Evolutionary conservation across 2,329 filamentous ascomycete species (phyloP), one percentile per base, ranked within the genome.

Genomic region (Verticillium zaregamsianum): DNA sequence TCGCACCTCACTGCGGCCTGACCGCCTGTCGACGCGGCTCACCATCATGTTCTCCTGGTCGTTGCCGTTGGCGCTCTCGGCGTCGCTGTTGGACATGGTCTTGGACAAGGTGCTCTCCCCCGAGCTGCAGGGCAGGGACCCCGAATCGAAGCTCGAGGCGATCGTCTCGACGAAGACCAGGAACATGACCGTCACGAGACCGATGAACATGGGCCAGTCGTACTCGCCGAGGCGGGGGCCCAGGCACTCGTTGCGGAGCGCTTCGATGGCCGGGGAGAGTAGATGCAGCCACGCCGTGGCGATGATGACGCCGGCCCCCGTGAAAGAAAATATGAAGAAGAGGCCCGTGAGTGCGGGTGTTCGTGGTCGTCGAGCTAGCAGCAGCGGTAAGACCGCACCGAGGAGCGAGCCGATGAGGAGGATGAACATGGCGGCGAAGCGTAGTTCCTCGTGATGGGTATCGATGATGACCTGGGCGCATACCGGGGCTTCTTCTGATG

Each of bases 81-180:
- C n/a, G 31, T 35, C 31, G 54, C 28, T 35, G 15, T 25, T 57
- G 28, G 55, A 35, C 14, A 57, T 37, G 55, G 32, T 20, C 8
- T 23, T 57, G 7, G 55, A 57, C 12, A 35, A 15, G 31, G 8
- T 8, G 17, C 20, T 33, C 64, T 86, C 80, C 9, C 45, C 45
- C 20, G 45, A 49, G 20, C 45, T 49, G 45, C 45, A 49, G 8
- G 45, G 45, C n/a, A 49, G 62, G 60, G 59, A 64, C 60, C 5
- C 62, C 60, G 14, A 45, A 32, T 85, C 86, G 68, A 92, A 90
- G 57, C 86, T 85, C 58, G 88, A 89, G 14, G 55, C 55, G 15
- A 57, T 35, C 5, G 33, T 35, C 20, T 57, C 55, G 55, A 57
- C 20, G 32, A 57, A 35, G 55, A 37, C 31, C 14, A 57, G 31